Evolutionary conservation across 2,329 filamentous ascomycete genomes (phyloP).

Genomic region (Epichloe scottii): DNA sequence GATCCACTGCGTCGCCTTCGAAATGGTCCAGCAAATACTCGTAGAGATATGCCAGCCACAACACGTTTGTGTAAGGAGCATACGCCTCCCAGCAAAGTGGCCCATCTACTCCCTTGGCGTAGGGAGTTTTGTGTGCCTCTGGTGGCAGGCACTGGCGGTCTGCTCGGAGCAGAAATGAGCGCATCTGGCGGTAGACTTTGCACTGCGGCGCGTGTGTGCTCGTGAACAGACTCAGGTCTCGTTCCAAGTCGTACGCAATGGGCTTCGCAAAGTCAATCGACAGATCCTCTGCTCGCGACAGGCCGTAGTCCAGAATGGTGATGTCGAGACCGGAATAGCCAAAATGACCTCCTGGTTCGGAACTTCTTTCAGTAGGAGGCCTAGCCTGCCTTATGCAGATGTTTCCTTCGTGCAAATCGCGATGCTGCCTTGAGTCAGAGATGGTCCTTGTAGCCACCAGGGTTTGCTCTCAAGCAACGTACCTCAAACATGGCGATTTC

Average conservation of each 20-base stretch:
- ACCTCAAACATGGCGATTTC: slow-evolving; percentile 48
- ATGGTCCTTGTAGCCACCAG: background rate
- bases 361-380: slow-evolving; percentile 19
- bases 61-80: slow-evolving; percentile 50
- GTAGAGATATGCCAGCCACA: slow-evolving; percentile 53
- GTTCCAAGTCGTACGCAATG: slow-evolving; percentile 46
- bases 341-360: slow-evolving; percentile 28
- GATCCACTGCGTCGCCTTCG: slow-evolving; percentile 30
- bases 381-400: slow-evolving; percentile 40
- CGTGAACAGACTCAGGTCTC: slow-evolving; percentile 46
- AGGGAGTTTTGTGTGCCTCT: slow-evolving; percentile 32
- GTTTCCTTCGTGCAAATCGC: slow-evolving; percentile 54
- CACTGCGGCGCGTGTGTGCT: slow-evolving; percentile 49
- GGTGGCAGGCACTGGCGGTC: slow-evolving; percentile 38
- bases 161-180: slow-evolving; percentile 40
- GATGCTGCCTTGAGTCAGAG: slow-evolving; percentile 32
- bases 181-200: slow-evolving; percentile 49
- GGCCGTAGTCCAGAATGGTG: slow-evolving; percentile 52
- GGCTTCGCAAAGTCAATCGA: slow-evolving; percentile 22
- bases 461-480: slow-evolving; percentile 7
- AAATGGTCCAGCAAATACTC: slow-evolving; percentile 38
- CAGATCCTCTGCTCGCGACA: slow-evolving; percentile 43
- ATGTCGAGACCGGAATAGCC: slow-evolving; percentile 50
- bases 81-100: slow-evolving; percentile 41
- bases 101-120: slow-evolving; percentile 32